phyloP scores from a whole-genome alignment of 306 rosid species.

The Dalbergia oliveri region DNA sequence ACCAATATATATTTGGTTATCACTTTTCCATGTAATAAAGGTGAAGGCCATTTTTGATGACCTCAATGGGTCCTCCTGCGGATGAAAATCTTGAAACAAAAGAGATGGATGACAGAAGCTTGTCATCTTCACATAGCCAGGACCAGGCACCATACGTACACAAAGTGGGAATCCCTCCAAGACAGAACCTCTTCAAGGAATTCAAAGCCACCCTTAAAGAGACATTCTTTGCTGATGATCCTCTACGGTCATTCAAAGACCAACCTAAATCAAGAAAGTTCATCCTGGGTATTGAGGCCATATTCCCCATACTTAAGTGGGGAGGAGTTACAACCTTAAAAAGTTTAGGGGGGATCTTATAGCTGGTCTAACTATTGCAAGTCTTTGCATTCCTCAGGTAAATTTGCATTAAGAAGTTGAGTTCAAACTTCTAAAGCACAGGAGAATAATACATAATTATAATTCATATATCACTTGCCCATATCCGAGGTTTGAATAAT shows the following conservation, averaged over 20 bases:
- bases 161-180: constrained; percentile 87
- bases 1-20: constrained; percentile 8
- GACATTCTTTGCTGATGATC: constrained; percentile 90
- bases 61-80: constrained; percentile 59
- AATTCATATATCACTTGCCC: not conserved
- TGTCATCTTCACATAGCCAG: constrained; percentile 50
- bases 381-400: constrained; percentile 99
- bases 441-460: not conserved
- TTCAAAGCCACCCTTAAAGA: constrained; percentile 72
- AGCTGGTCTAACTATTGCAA: constrained; percentile 95
- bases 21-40: constrained; percentile 44
- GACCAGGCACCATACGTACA: constrained; percentile 49
- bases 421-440: constrained; percentile 10
- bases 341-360: constrained; percentile 86
- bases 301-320: constrained; percentile 88
- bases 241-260: constrained; percentile 86
- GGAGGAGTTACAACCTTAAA: constrained; percentile 66
- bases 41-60: constrained; percentile 49
- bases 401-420: constrained; percentile 34
- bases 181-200: constrained; percentile 80
- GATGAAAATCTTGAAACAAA: constrained; percentile 51
- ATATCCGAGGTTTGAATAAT: constrained; percentile 42
- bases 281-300: constrained; percentile 74
- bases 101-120: constrained; percentile 53
- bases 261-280: constrained; percentile 70